Evolutionary conservation across 805 yeast genomes (phyloP).

Genomic region (Yarrowia osloensis): DNA sequence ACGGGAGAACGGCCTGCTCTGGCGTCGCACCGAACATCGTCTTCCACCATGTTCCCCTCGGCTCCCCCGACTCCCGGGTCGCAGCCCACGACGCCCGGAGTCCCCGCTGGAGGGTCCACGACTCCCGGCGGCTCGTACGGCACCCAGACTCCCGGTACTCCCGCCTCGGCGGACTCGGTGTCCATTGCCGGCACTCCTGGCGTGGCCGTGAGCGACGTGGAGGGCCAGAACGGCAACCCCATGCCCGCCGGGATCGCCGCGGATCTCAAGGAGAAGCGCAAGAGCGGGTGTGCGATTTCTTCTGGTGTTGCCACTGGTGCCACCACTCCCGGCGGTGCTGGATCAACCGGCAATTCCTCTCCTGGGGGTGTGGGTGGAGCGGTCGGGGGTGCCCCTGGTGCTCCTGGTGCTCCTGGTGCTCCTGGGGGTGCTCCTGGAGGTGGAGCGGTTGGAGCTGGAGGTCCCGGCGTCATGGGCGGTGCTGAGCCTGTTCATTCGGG

Average conservation of each 20-base stretch:
- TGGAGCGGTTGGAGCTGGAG: slow-evolving; percentile 1
- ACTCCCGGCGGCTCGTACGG: neutral
- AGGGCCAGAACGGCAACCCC: slow-evolving; percentile 23
- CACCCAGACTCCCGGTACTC: neutral
- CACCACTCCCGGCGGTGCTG: neutral
- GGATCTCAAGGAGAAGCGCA: neutral
- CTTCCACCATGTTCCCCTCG: neutral
- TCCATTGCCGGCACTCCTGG: neutral
- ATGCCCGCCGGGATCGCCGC: slow-evolving; percentile 3
- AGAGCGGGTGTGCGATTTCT: neutral
- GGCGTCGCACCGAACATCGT: neutral
- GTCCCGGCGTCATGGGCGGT: neutral
- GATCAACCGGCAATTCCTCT: neutral
- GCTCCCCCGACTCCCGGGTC: neutral
- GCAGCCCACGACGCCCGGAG: slow-evolving; percentile 5
- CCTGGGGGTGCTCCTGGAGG: no score
- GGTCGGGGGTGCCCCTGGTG: neutral
- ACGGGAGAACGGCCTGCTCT: neutral
- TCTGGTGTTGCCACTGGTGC: neutral
- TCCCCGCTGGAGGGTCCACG: neutral
- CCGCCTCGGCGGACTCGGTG: slow-evolving; percentile 10
- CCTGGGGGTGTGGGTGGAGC: neutral
- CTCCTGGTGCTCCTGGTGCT: no score
- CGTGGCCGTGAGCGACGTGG: neutral
- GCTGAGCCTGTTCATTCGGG: neutral